Conservation (phyloP, 73 alveolate species). For the Tetrahymena elliotti region DNA sequence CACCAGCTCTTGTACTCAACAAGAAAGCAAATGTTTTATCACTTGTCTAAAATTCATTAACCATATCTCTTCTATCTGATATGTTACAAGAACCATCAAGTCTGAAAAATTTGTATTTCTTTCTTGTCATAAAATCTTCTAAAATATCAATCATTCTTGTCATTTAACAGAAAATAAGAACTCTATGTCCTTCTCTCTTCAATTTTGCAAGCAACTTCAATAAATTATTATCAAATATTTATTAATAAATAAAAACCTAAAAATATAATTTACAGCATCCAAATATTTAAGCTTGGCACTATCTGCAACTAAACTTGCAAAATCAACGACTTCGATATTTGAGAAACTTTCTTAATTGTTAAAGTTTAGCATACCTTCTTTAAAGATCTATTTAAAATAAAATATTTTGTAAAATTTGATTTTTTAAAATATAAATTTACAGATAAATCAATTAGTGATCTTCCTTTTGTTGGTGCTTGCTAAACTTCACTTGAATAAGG, state of each 20-base stretch:
- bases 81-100: constrained; percentile 97
- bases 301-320: constrained; percentile 67
- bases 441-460: background rate
- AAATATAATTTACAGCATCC: background rate
- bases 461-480: background rate
- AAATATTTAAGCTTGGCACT: constrained; percentile 69
- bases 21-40: constrained; percentile 87
- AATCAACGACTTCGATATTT: constrained; percentile 70
- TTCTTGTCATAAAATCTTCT: constrained; percentile 89
- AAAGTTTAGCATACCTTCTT: constrained; percentile 21
- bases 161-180: constrained; percentile 94
- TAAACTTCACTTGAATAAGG: background rate
- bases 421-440: background rate
- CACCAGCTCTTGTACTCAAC: constrained; percentile 97
- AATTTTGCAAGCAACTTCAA: constrained; percentile 69
- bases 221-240: constrained; percentile 41
- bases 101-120: constrained; percentile 82
- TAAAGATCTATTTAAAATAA: background rate
- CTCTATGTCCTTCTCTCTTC: constrained; percentile 75
- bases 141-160: constrained; percentile 96
- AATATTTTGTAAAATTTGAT: background rate
- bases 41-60: constrained; percentile 86
- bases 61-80: constrained; percentile 95
- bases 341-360: constrained; percentile 65
- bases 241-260: background rate